Conservation (phyloP, 345 rosid species). For the Bretschneidera sinensis region DNA sequence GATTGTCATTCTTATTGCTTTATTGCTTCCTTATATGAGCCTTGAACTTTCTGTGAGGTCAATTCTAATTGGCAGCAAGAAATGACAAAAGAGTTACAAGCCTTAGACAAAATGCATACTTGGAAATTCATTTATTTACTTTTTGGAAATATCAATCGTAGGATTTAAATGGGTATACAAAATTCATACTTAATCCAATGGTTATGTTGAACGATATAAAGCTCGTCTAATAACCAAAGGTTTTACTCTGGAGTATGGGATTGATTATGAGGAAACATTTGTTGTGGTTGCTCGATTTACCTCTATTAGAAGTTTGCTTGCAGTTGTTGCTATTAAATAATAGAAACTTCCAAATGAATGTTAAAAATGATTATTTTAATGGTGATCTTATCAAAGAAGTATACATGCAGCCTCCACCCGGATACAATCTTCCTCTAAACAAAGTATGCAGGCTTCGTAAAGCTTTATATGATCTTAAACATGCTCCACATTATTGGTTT, state of each 20-base stretch:
- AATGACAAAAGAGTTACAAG: not conserved
- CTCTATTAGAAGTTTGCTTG: not conserved
- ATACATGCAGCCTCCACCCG: not conserved
- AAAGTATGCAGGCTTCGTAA: not conserved
- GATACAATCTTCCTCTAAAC: not conserved
- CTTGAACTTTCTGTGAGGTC: not conserved
- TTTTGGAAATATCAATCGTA: not conserved
- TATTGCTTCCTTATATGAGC: not conserved
- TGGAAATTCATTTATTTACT: not conserved
- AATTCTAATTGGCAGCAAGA: no score
- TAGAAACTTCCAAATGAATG: not conserved
- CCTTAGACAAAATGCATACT: not conserved
- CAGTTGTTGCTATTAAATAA: not conserved
- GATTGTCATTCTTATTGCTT: not conserved
- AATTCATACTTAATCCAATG: not conserved
- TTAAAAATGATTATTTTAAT: slow-evolving; percentile 4
- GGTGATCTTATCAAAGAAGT: not conserved
- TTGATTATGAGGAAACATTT: slow-evolving; percentile 4
- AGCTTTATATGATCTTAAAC: slow-evolving; percentile 1
- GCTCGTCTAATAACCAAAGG: slow-evolving; percentile 2
- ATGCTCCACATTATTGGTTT: no score
- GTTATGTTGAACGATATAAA: not conserved
- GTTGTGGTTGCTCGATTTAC: not conserved
- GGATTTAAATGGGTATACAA: slow-evolving; percentile 3
- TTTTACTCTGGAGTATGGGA: not conserved